Evolutionary conservation across 768 basidiomycete species (phyloP), one percentile per base, ranked within the genome.

Genomic region (Collybia sordida): DNA sequence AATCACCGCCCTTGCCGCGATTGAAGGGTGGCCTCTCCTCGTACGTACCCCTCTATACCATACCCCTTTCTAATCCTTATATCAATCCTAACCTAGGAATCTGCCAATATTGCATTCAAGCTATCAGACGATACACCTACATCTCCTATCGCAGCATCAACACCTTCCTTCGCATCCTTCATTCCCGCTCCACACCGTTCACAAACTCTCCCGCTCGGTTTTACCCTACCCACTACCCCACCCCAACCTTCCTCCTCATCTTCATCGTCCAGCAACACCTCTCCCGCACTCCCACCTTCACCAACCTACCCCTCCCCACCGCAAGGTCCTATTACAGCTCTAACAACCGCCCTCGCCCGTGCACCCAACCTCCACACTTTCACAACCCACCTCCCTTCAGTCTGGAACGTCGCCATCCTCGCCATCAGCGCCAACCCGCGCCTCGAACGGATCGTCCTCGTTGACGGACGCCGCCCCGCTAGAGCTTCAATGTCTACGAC

Each of bases 381-480:
- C 45, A 67, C 72, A 49, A 79, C 84, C 0, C 72, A 77, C 39
- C 67, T 84, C 5, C 85, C 85, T 1, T 72, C 76, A 3, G 67
- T 83, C 0, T 86, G 84, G 85, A 82, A 79, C 63, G 68, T 73
- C 38, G 57, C 77, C 12, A 72, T 85, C 49, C 73, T 81, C 50
- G 56, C 72, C 37, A 68, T 85, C 34, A 70, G 78, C 35, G 46
- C 59, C 6, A 85, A 85, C 63, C 72, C 76, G 0, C 48, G 64
- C 1, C 69, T 85, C 43, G 69, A 78, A 54, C 70, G 74, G 38
- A 74, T 85, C 57, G 63, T 74, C 2, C 58, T 74, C 2, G 56
- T 60, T 3, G 67, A 69, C 27, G 57, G 54, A 35, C 38, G 31
- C 31, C 31, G 31, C 31, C 31, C 31, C 11, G 31, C 31, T 14